A percentile compares a stretch with the other conserved stretches of the same genome.
Conservation (phyloP, 1,139 yeast species). For the Hemisphaericaspora xylanilytica region DNA sequence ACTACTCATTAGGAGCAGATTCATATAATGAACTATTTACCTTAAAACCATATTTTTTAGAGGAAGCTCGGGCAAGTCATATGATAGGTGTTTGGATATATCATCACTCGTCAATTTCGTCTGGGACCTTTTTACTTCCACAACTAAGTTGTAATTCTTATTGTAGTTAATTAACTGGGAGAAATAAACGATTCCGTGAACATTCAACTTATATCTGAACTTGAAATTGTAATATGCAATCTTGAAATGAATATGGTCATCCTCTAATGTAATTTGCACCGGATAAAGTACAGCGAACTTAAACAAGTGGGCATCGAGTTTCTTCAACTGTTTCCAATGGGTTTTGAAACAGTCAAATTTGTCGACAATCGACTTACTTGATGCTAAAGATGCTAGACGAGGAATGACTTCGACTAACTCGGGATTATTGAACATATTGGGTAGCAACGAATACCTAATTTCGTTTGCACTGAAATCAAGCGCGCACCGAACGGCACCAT, state of each 20-base stretch:
- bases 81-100: background rate
- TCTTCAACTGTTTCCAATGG: conserved; percentile 21
- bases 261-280: conserved; percentile 12
- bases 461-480: conserved; percentile 15
- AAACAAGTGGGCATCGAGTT: conserved; percentile 29
- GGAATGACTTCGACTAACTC: background rate
- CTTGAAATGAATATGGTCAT: conserved; percentile 10
- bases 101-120: background rate
- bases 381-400: background rate
- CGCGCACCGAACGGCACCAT: conserved; percentile 15
- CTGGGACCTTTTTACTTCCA: background rate
- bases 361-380: conserved; percentile 8
- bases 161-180: conserved; percentile 4
- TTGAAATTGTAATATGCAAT: conserved; percentile 15
- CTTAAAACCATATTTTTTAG: background rate
- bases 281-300: conserved; percentile 23
- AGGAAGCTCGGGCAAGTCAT: background rate
- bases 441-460: conserved; percentile 3
- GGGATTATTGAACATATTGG: background rate
- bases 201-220: conserved; percentile 12
- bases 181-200: conserved; percentile 2
- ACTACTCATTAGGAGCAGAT: conserved; percentile 39
- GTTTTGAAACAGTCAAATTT: conserved; percentile 17
- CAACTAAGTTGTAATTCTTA: background rate
- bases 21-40: conserved; percentile 1